phyloP scores from a whole-genome alignment of 768 basidiomycete genomes.

The Boletus fagicola region DNA sequence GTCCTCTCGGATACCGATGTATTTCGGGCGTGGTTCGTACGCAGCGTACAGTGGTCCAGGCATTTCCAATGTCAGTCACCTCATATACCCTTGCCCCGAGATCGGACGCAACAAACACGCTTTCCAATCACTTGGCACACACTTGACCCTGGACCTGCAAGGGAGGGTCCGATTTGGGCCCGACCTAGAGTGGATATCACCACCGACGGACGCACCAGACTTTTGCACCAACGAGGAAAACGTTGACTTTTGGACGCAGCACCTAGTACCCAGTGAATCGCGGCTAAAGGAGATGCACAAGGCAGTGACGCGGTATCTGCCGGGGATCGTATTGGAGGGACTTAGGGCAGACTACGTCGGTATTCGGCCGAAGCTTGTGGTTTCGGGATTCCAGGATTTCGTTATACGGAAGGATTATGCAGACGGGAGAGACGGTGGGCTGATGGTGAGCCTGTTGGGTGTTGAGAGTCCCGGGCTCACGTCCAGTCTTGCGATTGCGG shows the following conservation, averaged over 20 bases:
- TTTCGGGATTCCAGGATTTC: slow-evolving; percentile 87
- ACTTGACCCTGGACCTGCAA: slow-evolving; percentile 83
- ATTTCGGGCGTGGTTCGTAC: slow-evolving; percentile 83
- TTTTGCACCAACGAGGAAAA: slow-evolving; percentile 41
- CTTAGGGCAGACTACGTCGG: slow-evolving; percentile 83
- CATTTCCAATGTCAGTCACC: slow-evolving; percentile 57
- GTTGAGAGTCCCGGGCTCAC: slow-evolving; percentile 95
- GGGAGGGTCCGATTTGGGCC: slow-evolving; percentile 90
- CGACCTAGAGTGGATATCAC: slow-evolving; percentile 83
- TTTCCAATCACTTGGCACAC: slow-evolving; percentile 88
- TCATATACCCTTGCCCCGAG: slow-evolving; percentile 91
- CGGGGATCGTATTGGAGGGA: slow-evolving; percentile 55
- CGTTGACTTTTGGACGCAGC: slow-evolving; percentile 72
- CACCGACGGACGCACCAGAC: slow-evolving; percentile 36
- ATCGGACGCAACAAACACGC: slow-evolving; percentile 54
- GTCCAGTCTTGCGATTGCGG: slow-evolving; percentile 81
- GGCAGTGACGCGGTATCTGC: slow-evolving; percentile 74
- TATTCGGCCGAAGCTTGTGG: slow-evolving; percentile 82
- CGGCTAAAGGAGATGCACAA: slow-evolving; percentile 62
- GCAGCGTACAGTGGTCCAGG: slow-evolving; percentile 85
- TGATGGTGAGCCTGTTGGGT: slow-evolving; percentile 81
- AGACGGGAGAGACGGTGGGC: slow-evolving; percentile 29
- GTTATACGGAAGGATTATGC: slow-evolving; percentile 65
- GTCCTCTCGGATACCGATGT: slow-evolving; percentile 63
- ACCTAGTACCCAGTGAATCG: slow-evolving; percentile 63